Evolutionary conservation across 495 filamentous ascomycete genomes (phyloP).

Genomic region (Aspergillus funiculosus): DNA sequence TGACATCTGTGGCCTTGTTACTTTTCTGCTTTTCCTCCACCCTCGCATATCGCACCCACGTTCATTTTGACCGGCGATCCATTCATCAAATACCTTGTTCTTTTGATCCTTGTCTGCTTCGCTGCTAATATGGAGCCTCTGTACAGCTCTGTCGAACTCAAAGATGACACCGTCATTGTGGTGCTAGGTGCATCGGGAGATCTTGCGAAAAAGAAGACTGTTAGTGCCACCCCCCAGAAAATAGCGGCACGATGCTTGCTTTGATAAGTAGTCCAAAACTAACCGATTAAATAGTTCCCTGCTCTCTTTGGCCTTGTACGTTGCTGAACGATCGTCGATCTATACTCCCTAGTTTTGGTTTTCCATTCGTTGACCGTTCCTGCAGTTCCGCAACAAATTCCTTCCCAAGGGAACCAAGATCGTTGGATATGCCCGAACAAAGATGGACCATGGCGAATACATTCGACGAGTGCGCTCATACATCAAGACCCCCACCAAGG

Average conservation of each 20-base stretch:
- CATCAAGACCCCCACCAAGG: constrained; percentile 98
- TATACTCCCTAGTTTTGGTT: not conserved
- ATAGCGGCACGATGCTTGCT: not conserved
- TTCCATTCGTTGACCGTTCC: constrained; percentile 21
- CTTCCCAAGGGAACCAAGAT: constrained; percentile 96
- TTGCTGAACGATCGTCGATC: constrained; percentile 20
- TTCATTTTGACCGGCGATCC: constrained; percentile 7
- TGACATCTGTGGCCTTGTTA: not conserved
- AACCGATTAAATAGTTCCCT: constrained; percentile 63
- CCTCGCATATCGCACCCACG: not conserved
- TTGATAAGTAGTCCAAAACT: constrained; percentile 16
- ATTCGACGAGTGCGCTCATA: constrained; percentile 90
- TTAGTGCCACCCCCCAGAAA: constrained; percentile 43
- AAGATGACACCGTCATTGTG: constrained; percentile 96
- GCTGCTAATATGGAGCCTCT: constrained; percentile 27
- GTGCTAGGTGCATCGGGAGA: constrained; percentile 97
- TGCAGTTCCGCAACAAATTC: constrained; percentile 94
- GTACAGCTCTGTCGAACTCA: constrained; percentile 78
- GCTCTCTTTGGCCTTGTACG: constrained; percentile 95
- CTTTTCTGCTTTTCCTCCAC: not conserved
- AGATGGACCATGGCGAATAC: constrained; percentile 97
- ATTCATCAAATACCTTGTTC: constrained; percentile 8
- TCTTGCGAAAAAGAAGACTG: constrained; percentile 99
- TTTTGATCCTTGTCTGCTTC: constrained; percentile 8
- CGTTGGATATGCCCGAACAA: constrained; percentile 97